Percentiles rank a stretch among this genome's conserved stretches.
Evolutionary conservation across 2,329 filamentous ascomycete species (phyloP).

Genomic region (Apiospora malaysiana): DNA sequence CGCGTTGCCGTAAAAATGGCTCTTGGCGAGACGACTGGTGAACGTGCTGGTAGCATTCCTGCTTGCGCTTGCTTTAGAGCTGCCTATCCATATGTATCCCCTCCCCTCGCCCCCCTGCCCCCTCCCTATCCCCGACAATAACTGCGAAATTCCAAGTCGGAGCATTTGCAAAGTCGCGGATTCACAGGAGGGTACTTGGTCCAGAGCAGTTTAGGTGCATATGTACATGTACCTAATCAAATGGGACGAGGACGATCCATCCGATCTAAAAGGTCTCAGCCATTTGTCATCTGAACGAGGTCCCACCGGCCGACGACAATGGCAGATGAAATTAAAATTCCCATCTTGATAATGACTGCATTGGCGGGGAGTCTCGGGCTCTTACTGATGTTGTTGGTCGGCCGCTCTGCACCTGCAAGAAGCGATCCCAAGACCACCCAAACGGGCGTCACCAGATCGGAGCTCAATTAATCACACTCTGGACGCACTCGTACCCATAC

Average conservation of each 20-base stretch:
- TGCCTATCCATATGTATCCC: neutral
- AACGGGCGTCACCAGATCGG: neutral
- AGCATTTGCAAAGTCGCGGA: neutral
- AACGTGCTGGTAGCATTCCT: neutral
- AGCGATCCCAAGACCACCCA: neutral
- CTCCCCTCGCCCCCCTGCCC: neutral
- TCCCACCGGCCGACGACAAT: neutral
- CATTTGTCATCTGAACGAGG: conserved; percentile 6
- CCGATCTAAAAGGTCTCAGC: conserved; percentile 8
- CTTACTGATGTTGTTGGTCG: neutral
- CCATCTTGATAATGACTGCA: conserved; percentile 9
- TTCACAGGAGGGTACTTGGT: neutral
- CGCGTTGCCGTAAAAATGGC: conserved; percentile 5
- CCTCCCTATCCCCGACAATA: conserved; percentile 7
- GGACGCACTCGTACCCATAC: neutral
- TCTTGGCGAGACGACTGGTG: neutral
- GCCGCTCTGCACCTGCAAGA: neutral
- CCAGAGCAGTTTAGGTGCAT: neutral
- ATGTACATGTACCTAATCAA: conserved; percentile 18
- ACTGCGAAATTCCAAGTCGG: conserved; percentile 6
- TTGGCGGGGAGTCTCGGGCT: conserved; percentile 3
- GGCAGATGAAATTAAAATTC: neutral
- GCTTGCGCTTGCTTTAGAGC: no score
- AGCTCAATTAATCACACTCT: neutral
- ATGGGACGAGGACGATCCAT: conserved; percentile 16